A percentile compares a stretch with the other conserved stretches of the same genome.
phyloP scores from a whole-genome alignment of 139 green algal species.

The Protoeuglena noctilucae region DNA sequence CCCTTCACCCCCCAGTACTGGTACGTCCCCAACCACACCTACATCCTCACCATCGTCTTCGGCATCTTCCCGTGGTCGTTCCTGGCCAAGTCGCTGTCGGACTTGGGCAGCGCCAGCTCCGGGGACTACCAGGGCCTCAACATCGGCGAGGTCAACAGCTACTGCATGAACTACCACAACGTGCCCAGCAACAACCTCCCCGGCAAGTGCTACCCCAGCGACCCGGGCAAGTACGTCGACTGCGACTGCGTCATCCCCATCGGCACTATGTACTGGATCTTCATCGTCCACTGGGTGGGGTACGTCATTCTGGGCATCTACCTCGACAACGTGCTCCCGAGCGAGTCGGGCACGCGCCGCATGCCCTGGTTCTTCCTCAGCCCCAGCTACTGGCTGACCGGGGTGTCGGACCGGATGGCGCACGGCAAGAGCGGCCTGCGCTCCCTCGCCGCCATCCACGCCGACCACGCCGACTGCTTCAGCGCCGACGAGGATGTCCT shows the following conservation, averaged over 20 bases:
- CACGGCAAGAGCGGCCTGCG: too few species aligned
- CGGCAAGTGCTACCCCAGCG: conserved; percentile 1
- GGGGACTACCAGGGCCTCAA: conserved; percentile 15
- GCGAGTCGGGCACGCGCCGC: conserved; percentile 35
- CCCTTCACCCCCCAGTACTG: conserved; percentile 38
- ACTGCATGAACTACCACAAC: conserved; percentile 37
- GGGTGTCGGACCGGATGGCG: neutral
- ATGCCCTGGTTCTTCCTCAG: conserved; percentile 34
- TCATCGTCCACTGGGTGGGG: conserved; percentile 31
- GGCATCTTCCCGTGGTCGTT: conserved; percentile 56
- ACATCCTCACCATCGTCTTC: conserved; percentile 49
- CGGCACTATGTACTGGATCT: conserved; percentile 20
- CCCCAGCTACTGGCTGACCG: conserved; percentile 41
- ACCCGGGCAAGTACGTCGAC: conserved; percentile 25
- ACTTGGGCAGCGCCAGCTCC: conserved; percentile 40
- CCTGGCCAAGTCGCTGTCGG: conserved; percentile 59
- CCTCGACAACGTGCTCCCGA: conserved; percentile 75
- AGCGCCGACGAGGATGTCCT: neutral
- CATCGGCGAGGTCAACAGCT: conserved; percentile 30
- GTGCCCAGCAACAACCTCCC: conserved; percentile 10
- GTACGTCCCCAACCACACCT: conserved; percentile 4
- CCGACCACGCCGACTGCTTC: neutral
- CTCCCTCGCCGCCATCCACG: neutral
- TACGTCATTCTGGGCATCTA: conserved; percentile 72
- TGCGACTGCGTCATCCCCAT: conserved; percentile 53